Conservation (phyloP, 192 early-diverging fungal species). For the Mortierella claussenii region DNA sequence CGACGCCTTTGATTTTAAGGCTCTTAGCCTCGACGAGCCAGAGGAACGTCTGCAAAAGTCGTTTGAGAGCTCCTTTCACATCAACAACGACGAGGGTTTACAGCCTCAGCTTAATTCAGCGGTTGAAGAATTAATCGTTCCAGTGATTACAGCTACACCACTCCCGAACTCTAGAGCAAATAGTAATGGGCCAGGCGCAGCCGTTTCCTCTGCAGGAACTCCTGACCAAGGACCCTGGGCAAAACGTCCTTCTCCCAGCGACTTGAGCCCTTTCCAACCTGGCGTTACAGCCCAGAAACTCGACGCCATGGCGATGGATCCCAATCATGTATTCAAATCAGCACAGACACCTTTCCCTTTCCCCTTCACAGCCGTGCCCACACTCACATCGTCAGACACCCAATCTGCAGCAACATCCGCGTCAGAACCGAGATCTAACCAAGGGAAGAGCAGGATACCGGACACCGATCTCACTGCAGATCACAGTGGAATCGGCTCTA, state of each 20-base stretch:
- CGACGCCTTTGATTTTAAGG: conserved; percentile 36
- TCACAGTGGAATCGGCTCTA: not conserved
- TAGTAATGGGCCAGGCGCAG: not conserved
- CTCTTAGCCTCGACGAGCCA: conserved; percentile 24
- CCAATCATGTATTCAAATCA: conserved; percentile 48
- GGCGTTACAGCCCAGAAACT: conserved; percentile 32
- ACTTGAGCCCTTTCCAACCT: conserved; percentile 26
- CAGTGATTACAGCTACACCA: too few species aligned
- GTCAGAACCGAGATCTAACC: not conserved
- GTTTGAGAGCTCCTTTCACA: conserved; percentile 19
- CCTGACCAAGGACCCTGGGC: conserved; percentile 41
- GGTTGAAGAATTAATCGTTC: too few species aligned
- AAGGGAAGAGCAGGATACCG: not conserved
- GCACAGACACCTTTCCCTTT: conserved; percentile 16
- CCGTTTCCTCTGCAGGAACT: not conserved
- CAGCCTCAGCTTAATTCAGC: not conserved
- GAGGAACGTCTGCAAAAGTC: conserved; percentile 19
- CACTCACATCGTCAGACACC: not conserved
- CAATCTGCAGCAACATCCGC: not conserved
- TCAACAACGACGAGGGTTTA: not conserved
- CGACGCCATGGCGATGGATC: conserved; percentile 46
- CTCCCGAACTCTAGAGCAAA: not conserved
- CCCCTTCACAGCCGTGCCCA: conserved; percentile 14
- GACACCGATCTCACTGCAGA: too few species aligned
- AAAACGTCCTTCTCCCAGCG: conserved; percentile 5